These are phyloP conservation scores for Scheffersomyces coipomensis DNA, from an alignment of 805 yeast species.

Conservation along the genomic window DNA sequence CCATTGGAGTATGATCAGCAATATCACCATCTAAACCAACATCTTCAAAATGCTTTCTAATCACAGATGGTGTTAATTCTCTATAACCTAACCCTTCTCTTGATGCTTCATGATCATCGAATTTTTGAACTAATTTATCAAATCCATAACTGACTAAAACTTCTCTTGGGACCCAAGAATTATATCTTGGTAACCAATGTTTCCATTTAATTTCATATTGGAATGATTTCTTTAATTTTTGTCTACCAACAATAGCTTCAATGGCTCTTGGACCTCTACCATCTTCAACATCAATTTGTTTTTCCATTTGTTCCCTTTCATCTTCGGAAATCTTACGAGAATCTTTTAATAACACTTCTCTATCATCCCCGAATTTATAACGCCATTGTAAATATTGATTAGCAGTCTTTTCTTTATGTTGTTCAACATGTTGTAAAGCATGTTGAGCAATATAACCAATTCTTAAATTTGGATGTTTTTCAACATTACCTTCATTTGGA, in stretches of 20 bases:
- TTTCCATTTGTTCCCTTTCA: constrained; percentile 74
- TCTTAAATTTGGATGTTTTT: constrained; percentile 97
- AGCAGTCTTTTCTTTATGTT: constrained; percentile 96
- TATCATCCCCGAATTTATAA: constrained; percentile 95
- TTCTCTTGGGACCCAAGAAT: constrained; percentile 91
- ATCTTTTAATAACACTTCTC: constrained; percentile 92
- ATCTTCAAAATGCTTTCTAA: constrained; percentile 94
- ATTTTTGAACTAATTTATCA: constrained; percentile 41
- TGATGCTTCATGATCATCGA: constrained; percentile 49
- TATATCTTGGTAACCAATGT: constrained; percentile 83
- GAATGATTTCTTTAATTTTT: constrained; percentile 92
- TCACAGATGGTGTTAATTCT: constrained; percentile 77
- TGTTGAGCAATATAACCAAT: constrained; percentile 99
- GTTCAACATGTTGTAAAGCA: constrained; percentile 95
- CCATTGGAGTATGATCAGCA: constrained; percentile 97
- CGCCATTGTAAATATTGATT: constrained; percentile 98
- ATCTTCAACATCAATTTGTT: constrained; percentile 76
- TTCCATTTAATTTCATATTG: constrained; percentile 95
- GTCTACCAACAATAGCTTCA: constrained; percentile 97
- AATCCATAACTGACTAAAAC: constrained; percentile 63
- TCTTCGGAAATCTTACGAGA: constrained; percentile 78
- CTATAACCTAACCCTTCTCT: constrained; percentile 48
- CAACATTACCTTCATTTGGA: constrained; percentile 86
- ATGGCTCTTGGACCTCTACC: constrained; percentile 85
- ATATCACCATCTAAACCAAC: constrained; percentile 97